Conservation (phyloP, 176 grass and related monocot species). For the Tuctoria greenei region DNA sequence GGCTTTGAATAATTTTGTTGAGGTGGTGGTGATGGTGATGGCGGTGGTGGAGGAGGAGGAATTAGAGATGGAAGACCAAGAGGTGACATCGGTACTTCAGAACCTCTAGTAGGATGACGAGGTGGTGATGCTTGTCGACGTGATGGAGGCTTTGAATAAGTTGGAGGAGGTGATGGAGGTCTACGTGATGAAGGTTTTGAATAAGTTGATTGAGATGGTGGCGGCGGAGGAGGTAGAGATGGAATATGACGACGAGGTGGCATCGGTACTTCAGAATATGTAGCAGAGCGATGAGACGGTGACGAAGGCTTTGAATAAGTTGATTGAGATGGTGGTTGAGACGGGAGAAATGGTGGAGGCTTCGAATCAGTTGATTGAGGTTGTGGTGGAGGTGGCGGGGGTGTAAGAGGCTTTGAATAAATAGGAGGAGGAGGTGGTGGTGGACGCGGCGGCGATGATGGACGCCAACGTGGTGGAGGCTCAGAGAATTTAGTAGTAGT, state of each 20-base stretch:
- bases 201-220: neutral
- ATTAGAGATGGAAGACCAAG: neutral
- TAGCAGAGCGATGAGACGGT: neutral
- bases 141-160: neutral
- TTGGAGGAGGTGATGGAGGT: neutral
- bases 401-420: no score
- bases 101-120: neutral
- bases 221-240: neutral
- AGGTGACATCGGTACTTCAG: neutral
- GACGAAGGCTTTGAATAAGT: neutral
- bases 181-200: neutral
- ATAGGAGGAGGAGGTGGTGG: no score
- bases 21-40: neutral
- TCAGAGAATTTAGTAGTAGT: neutral
- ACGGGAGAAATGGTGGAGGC: neutral
- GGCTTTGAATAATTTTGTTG: neutral
- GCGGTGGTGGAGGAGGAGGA: neutral
- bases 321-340: no score
- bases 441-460: neutral
- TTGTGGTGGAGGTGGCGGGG: neutral
- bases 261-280: no score
- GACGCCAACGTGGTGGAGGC: neutral
- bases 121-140: neutral
- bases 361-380: neutral
- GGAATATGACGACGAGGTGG: neutral